Evolutionary conservation across 106 monocot species (phyloP), one percentile per base, ranked within the genome.

Genomic region (Alisma plantagoaquatica): DNA sequence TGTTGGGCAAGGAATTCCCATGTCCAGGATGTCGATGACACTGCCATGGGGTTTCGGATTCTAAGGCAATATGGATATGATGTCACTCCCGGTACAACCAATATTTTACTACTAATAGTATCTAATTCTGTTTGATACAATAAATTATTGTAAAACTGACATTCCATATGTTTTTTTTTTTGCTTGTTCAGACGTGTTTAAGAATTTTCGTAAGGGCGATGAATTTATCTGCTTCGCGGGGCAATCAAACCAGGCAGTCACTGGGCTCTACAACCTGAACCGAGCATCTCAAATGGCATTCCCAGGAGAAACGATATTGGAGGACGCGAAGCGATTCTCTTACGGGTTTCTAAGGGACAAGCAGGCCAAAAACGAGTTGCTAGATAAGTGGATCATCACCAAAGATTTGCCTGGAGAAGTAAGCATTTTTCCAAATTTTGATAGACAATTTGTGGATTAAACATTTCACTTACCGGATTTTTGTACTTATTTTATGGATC

Each of bases 351-450:
- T 98, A 0, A 60, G 71, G 55, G 68, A 79, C 23, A 90, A 82
- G 46, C 81, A 77, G 41, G 71, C 68, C 10, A 43, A 17, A 1
- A 65, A 60, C 21, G 35, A 74, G 46, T 76, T 90, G 2, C 26
- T 62, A 1, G 98, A 98, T 60, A 98, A 98, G 50, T 98, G 98
- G 98, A 78, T 98, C 56, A 86, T 98, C 23, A 71, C 85, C 21
- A 98, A 98, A 53, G 89, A 98, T 61, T 51, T 98, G n/a, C 71
- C 79, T 0, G 98, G 90, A 0, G 98, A 98, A 82, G 98, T 96
- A 87, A 29, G 11, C 27, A 12, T 52, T 5, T 52, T 23, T n/a
- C n/a, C n/a, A n/a, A n/a, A n/a, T n/a, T n/a, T n/a, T n/a, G n/a
- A n/a, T n/a, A n/a, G n/a, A n/a, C n/a, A n/a, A n/a, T n/a, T n/a